Base-by-base conservation (phyloP, 768 basidiomycete species). In the Pleurotus ostreatus region DNA sequence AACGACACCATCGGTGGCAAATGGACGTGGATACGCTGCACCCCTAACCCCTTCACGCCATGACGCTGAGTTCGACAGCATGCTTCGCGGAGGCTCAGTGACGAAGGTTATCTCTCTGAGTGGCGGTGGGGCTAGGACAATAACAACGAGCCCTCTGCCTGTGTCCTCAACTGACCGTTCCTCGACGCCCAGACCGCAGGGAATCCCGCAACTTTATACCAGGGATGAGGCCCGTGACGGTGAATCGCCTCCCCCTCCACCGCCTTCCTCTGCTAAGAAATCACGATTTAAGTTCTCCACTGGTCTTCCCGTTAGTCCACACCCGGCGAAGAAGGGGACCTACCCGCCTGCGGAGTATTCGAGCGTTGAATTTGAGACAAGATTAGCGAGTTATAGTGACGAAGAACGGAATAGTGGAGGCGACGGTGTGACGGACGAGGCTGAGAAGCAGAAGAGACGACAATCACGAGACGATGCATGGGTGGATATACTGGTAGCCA, bases 401-500 rank as follows among this genome's bases (percentile, higher is more conserved):
- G 75, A 76, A 34, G 77, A 80, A 58, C 65, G 70, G 37, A 73
- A 74, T 52, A 63, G 57, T 6, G 63, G 51, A 30, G 46, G 49
- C 1, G 68, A 74, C 44, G 78, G 57, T 9, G 61, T 44, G 38
- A 46, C 49, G 1, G 69, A 75, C 44, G 79, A 76, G 58, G 60
- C 68, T 45, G 73, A 71, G 59, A 74, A 72, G 73, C 80, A 70
- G 74, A 75, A 63, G 68, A 77, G 78, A 48, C 69, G 78, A 38
- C 75, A 78, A 71, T 70, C 72, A 63, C 70, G 70, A 61, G 85
- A 89, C 49, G 92, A 93, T 63, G 89, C 89, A 3, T 92, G 92
- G 90, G 89, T 93, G 41, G 92, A 93, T 69, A 93, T 93, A 41
- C 71, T 92, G 8, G 89, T 93, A 2, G 84, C 83, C 44, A 80